phyloP scores from a whole-genome alignment of 2,329 filamentous ascomycete genomes.

The Graphilbum sp. region DNA sequence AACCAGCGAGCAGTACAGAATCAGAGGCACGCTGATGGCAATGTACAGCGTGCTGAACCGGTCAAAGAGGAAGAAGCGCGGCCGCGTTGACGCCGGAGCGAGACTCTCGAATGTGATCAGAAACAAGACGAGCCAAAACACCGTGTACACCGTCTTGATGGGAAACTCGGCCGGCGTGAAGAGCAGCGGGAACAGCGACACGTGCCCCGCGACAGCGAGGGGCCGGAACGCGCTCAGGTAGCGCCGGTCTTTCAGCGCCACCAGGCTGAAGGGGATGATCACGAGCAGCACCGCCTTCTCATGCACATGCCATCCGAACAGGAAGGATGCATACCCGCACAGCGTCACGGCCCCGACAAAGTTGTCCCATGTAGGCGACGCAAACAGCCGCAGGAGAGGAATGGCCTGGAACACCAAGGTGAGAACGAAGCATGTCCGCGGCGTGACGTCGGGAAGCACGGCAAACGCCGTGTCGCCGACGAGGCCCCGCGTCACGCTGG shows the following conservation, averaged over 20 bases:
- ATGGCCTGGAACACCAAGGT: constrained; percentile 71
- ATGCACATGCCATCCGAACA: constrained; percentile 97
- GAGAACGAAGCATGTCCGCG: constrained; percentile 62
- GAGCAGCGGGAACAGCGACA: constrained; percentile 84
- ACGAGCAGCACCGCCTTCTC: constrained; percentile 92
- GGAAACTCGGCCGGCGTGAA: constrained; percentile 90
- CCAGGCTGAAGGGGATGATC: constrained; percentile 86
- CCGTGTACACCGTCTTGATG: constrained; percentile 82
- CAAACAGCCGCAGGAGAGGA: constrained; percentile 68
- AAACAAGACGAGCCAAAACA: constrained; percentile 81
- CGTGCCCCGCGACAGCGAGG: constrained; percentile 81
- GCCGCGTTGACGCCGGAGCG: constrained; percentile 63
- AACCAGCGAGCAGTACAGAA: constrained; percentile 72
- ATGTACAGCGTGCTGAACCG: constrained; percentile 84
- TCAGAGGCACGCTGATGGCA: constrained; percentile 72
- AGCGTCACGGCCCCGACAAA: constrained; percentile 84
- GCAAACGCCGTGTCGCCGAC: constrained; percentile 92
- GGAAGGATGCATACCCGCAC: constrained; percentile 88
- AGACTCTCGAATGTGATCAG: constrained; percentile 74
- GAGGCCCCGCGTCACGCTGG: constrained; percentile 81
- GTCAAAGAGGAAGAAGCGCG: constrained; percentile 80
- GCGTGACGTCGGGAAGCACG: constrained; percentile 73
- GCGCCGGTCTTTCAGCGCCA: constrained; percentile 76
- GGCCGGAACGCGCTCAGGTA: constrained; percentile 87
- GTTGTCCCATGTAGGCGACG: constrained; percentile 65